Evolutionary conservation across 495 filamentous ascomycete genomes (phyloP), one percentile per base, ranked within the genome.

Genomic region (Hypoxylon perforatum): DNA sequence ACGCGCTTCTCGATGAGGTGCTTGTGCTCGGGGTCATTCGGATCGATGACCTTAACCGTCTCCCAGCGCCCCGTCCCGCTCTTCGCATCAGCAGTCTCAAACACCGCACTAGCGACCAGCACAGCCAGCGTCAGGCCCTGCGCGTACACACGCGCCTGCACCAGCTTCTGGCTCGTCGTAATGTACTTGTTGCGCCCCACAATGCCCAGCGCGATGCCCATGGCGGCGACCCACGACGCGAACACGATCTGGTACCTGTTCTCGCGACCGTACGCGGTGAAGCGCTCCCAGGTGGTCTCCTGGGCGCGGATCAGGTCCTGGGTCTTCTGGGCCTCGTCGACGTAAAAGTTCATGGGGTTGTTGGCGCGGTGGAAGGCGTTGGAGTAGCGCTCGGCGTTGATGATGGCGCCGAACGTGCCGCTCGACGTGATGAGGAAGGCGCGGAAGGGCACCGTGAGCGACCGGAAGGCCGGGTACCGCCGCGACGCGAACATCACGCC

Each of bases 131-230:
- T 97, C 70, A 97, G 79, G 14, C 93, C 93, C 81, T 99, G 95
- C n/a, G 95, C 95, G 80, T 98, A 98, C 62, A 99, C 90, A 83
- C 95, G 88, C 9, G 96, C 96, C 84, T 99, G 95, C 17, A 99
- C 95, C 22, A 99, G 81, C 83, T 99, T 99, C 86, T 99, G 95
- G 67, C 82, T 76, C 0, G 84, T 86, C 17, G 82, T 86, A 6
- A 98, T 77, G 77, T 91, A 93, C 48, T 85, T 86, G 77, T 92
- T 94, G 61, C 92, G 84, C 52, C 89, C 85, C 41, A 97, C 94
- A 9, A 97, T 69, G 39, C 80, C 89, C 23, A 97, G 83, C 0
- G 92, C 87, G 25, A 90, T 75, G 19, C 85, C 88, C 90, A 99
- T 96, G 41, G 87, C 87, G 12, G 91, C 88, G 11, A 94, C 77